Percentiles rank a stretch among this genome's conserved stretches.
Conservation (phyloP, 208 protist species). For the Leishmania guyanensis region DNA sequence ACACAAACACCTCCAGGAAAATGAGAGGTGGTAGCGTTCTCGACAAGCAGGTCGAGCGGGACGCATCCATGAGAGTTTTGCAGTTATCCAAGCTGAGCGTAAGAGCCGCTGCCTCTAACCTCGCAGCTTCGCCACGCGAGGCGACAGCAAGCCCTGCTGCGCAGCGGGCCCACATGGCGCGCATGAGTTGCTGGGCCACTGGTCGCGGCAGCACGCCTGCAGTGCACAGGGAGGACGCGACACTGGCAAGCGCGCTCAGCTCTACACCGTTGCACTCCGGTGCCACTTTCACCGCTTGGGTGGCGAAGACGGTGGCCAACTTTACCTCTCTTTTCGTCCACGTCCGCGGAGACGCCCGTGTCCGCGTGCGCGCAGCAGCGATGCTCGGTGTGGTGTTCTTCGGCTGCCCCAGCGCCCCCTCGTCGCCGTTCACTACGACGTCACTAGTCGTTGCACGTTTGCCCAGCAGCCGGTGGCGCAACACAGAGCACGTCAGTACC, state of each 20-base stretch:
- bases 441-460: background rate
- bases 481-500: constrained; percentile 16
- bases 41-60: background rate
- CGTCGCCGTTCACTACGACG: background rate
- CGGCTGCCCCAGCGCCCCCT: background rate
- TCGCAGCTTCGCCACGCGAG: background rate
- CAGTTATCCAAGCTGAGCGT: constrained; percentile 20
- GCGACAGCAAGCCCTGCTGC: constrained; percentile 9
- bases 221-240: constrained; percentile 17
- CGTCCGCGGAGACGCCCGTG: background rate
- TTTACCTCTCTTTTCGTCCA: constrained; percentile 11
- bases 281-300: constrained; percentile 7
- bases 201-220: constrained; percentile 7
- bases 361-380: background rate
- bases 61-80: constrained; percentile 34
- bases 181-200: constrained; percentile 2
- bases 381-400: background rate
- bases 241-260: constrained; percentile 37
- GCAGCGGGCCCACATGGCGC: constrained; percentile 18
- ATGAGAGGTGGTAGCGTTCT: background rate
- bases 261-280: constrained; percentile 29
- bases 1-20: constrained; percentile 11
- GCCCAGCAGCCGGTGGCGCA: constrained; percentile 18
- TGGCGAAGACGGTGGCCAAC: constrained; percentile 25
- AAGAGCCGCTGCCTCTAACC: background rate